Evolutionary conservation across 306 rosid species (phyloP).

Genomic region (Ormosia semicastrata): DNA sequence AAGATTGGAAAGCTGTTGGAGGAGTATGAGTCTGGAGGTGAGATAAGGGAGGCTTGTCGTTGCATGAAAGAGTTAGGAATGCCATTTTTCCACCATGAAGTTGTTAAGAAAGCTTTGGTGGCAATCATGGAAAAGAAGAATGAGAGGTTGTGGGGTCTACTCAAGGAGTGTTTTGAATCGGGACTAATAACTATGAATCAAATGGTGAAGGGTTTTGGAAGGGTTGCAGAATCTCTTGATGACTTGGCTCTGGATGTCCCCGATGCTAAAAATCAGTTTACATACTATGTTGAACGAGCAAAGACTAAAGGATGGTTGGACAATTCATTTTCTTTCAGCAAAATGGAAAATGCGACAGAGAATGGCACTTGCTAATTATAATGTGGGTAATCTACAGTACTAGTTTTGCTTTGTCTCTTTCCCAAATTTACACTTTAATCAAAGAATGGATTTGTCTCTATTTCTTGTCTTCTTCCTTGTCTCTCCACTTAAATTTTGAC

Average conservation of each 20-base stretch:
- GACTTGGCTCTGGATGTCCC: conserved; percentile 80
- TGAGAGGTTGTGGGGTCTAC: conserved; percentile 62
- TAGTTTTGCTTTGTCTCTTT: conserved; percentile 1
- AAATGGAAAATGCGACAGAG: conserved; percentile 31
- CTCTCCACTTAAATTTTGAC: too few species aligned
- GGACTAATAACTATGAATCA: conserved; percentile 68
- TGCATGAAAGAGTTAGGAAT: conserved; percentile 74
- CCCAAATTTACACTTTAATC: neutral
- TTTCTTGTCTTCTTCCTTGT: too few species aligned
- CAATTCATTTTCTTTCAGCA: conserved; percentile 41
- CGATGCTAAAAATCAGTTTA: conserved; percentile 58
- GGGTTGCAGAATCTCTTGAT: conserved; percentile 67
- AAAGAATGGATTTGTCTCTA: too few species aligned
- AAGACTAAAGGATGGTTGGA: conserved; percentile 68
- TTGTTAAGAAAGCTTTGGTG: conserved; percentile 60
- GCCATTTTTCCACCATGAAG: conserved; percentile 81
- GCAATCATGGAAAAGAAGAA: conserved; percentile 61
- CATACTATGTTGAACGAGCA: conserved; percentile 46
- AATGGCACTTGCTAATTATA: conserved; percentile 39
- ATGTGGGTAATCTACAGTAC: conserved; percentile 1
- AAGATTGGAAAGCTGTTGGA: conserved; percentile 64
- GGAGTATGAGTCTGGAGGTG: conserved; percentile 71
- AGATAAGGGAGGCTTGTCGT: conserved; percentile 52
- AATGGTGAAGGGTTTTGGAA: conserved; percentile 65
- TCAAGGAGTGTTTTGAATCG: conserved; percentile 57